Evolutionary conservation across 257 asterid species (phyloP), one percentile per base, ranked within the genome.

Genomic region (Salvia miltiorrhiza): DNA sequence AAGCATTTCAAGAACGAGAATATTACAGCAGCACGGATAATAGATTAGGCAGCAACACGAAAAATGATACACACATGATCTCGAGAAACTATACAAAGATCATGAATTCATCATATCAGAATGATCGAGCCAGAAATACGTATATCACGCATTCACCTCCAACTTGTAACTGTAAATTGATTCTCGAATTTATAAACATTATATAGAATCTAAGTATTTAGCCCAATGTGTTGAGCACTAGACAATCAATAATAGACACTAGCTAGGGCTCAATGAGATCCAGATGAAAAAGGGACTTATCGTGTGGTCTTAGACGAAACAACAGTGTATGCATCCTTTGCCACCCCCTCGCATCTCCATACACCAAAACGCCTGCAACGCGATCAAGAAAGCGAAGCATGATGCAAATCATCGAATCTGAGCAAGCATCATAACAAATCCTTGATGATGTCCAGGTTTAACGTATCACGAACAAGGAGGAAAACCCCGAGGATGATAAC

Each of bases 381-480:
- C 4, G 52, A 55, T 74, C 57, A 59, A 43, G 63, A 74, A 30
- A 30, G 30, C 2, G 65, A 72, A 58, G 35, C 39, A 21, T 30
- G 69, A 7, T 52, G 23, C 65, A 20, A 47, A 61, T 14, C n/a
- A n/a, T n/a, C n/a, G n/a, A n/a, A n/a, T n/a, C n/a, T n/a, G n/a
- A 39, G 40, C 53, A 49, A 61, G 65, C 6, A 73, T 90, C 87
- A 93, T 81, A 93, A 85, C 50, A 90, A 57, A 69, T 86, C 96
- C 67, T 71, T 90, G 71, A 93, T 77, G 74, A 90, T 88, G 24
- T 90, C 96, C 49, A 93, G 88, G 78, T 88, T 90, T 59, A 93
- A 77, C 0, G 99, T 93, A 76, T 93, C 99, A 7, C 99, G 90
- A 3, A 93, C 84, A 62, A 93, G 92, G 74, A 93, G 99, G 79